Evolutionary conservation across 2,329 filamentous ascomycete species (phyloP), one percentile per base, ranked within the genome.

Genomic region (Beauveria caledonica): DNA sequence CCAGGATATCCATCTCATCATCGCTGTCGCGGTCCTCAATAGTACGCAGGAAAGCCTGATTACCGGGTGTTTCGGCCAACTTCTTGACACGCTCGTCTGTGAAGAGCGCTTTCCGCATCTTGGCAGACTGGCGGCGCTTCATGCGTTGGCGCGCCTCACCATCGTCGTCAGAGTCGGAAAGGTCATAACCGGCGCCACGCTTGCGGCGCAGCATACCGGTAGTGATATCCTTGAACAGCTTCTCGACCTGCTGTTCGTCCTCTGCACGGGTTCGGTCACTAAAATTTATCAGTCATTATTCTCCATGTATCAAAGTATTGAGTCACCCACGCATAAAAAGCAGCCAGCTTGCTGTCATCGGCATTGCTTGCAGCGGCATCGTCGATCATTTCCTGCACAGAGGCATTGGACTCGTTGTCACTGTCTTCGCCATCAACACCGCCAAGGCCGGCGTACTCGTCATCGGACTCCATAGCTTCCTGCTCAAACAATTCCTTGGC

Each of bases 401-500:
- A 81, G 33, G 86, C 86, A 61, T 89, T 85, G 40, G 73, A 75
- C 39, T 87, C 88, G 62, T 90, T 84, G 62, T 92, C 89, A 60
- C 87, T 87, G 64, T 93, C 90, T 66, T 97, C 93, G 62, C 93
- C 92, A 72, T 92, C 93, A 11, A 80, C 88, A 64, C 94, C 94
- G 66, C 94, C 94, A 10, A 99, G 80, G 5, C 94, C 94, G 44
- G 92, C 93, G 71, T 97, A 99, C 73, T 99, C 94, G 71, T 99
- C 94, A 70, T 99, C 95, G 0, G 94, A 99, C 74, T 99, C 94
- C 68, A 96, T 90, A 63, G 94, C 93, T 70, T 96, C 92, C 66
- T 97, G 94, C 65, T 97, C 85, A 42, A 99, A 81, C 82, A 96
- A 89, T 25, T 88, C 86, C 68, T 86, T 92, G 0, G 92, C 93